phyloP scores from a whole-genome alignment of 2,329 filamentous ascomycete genomes.

The Raffaelea arxii region DNA sequence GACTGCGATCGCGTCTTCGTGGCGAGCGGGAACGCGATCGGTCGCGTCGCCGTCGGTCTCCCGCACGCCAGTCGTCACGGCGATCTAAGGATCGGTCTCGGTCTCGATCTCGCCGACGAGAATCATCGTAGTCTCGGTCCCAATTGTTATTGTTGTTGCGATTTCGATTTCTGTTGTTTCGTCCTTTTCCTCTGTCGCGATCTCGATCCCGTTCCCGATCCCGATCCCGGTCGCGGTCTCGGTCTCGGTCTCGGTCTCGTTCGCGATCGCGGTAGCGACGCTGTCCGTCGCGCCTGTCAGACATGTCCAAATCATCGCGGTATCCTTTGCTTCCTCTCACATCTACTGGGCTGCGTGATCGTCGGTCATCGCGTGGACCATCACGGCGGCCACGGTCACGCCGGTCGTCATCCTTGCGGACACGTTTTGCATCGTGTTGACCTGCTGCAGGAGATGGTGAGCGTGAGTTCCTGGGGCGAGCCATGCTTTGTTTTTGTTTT shows the following conservation, averaged over 20 bases:
- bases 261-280: slow-evolving; percentile 11
- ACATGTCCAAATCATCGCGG: slow-evolving; percentile 25
- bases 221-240: slow-evolving; percentile 1
- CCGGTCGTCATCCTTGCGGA: slow-evolving; percentile 51
- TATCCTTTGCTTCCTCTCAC: slow-evolving; percentile 59
- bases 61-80: slow-evolving; percentile 55
- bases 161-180: slow-evolving; percentile 4
- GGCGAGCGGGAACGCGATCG: slow-evolving; percentile 54
- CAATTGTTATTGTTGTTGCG: slow-evolving; percentile 1
- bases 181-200: slow-evolving; percentile 32
- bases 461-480: slow-evolving; percentile 60
- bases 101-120: slow-evolving; percentile 61
- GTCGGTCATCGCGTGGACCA: slow-evolving; percentile 34
- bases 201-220: slow-evolving; percentile 32
- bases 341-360: slow-evolving; percentile 43
- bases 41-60: slow-evolving; percentile 46
- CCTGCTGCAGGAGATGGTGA: slow-evolving; percentile 83
- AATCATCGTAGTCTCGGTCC: slow-evolving; percentile 38
- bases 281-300: no score
- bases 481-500: slow-evolving; percentile 30
- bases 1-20: slow-evolving; percentile 49
- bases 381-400: slow-evolving; percentile 39
- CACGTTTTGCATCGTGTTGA: slow-evolving; percentile 63
- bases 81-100: slow-evolving; percentile 64
- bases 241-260: slow-evolving; percentile 10